Conservation (phyloP, 345 rosid genomes). For the Pugionium cornutum region DNA sequence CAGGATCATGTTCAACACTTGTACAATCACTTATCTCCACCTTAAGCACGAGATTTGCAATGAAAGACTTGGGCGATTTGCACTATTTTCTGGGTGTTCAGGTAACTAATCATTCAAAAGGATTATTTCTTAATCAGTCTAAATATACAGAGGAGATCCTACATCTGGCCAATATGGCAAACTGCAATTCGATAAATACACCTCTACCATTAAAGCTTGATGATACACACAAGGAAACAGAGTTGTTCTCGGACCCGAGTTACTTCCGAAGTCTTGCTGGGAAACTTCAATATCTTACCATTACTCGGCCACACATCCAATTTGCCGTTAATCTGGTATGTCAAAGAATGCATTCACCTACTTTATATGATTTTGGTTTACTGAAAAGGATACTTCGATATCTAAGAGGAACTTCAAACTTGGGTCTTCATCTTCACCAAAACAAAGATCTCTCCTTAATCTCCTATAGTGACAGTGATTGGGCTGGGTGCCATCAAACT, state of each 20-base stretch:
- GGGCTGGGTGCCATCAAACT: neutral
- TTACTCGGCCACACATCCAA: neutral
- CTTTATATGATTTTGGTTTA: rapidly evolving
- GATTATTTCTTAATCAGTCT: neutral
- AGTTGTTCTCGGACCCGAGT: neutral
- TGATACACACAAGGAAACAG: rapidly evolving
- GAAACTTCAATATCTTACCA: rapidly evolving
- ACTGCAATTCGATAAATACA: neutral
- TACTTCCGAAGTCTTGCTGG: neutral
- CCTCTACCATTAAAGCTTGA: neutral
- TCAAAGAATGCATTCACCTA: neutral
- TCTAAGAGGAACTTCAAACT: rapidly evolving
- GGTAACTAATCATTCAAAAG: no score
- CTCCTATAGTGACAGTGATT: neutral
- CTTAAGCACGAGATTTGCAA: no score
- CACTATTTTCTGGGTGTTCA: neutral
- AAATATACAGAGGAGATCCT: neutral
- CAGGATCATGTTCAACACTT: no score
- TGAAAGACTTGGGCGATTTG: neutral
- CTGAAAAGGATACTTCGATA: neutral
- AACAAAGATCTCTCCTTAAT: rapidly evolving
- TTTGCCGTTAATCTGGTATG: neutral
- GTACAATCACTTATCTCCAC: no score
- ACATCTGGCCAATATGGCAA: neutral
- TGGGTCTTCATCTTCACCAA: neutral